Conservation (phyloP, 148 eudicot genomes). For the Cornus controversa region DNA sequence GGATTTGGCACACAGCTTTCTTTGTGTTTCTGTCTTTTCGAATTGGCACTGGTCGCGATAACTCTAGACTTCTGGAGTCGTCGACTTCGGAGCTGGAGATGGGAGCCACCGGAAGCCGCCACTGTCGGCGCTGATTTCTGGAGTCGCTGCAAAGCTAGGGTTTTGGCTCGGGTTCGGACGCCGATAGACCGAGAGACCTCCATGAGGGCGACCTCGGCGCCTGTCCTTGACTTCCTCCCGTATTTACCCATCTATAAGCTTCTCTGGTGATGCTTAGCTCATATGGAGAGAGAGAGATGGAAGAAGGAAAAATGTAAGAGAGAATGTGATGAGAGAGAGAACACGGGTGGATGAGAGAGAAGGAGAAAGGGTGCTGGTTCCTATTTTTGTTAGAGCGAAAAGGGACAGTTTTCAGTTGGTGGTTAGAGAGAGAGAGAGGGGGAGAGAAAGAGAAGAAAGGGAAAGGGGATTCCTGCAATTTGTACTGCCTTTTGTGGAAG, state of each 20-base stretch:
- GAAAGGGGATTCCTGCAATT: neutral
- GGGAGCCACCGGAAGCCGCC: slow-evolving; percentile 19
- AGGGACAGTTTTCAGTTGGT: slow-evolving; percentile 2
- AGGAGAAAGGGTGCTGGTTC: neutral
- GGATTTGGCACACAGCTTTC: neutral
- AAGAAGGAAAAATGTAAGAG: no score
- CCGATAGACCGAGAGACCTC: slow-evolving; percentile 31
- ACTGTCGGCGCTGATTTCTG: slow-evolving; percentile 1
- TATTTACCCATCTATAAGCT: slow-evolving; percentile 38
- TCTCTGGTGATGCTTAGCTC: no score
- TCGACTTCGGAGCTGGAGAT: slow-evolving; percentile 45
- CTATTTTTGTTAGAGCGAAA: slow-evolving; percentile 8
- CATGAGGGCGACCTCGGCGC: slow-evolving; percentile 17
- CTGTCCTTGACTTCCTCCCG: slow-evolving; percentile 24
- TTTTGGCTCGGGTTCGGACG: slow-evolving; percentile 42
- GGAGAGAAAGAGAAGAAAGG: neutral
- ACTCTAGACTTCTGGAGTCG: slow-evolving; percentile 23
- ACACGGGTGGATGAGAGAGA: neutral
- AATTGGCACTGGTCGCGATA: neutral
- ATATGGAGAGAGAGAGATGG: neutral
- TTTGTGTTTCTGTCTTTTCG: slow-evolving; percentile 14
- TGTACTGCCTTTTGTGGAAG: neutral
- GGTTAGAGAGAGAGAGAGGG: slow-evolving; percentile 4
- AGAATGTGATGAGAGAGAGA: neutral
- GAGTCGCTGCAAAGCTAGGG: slow-evolving; percentile 33